Conservation (phyloP, 352 stramenopile species). For the Phytophthora citrophthora region DNA sequence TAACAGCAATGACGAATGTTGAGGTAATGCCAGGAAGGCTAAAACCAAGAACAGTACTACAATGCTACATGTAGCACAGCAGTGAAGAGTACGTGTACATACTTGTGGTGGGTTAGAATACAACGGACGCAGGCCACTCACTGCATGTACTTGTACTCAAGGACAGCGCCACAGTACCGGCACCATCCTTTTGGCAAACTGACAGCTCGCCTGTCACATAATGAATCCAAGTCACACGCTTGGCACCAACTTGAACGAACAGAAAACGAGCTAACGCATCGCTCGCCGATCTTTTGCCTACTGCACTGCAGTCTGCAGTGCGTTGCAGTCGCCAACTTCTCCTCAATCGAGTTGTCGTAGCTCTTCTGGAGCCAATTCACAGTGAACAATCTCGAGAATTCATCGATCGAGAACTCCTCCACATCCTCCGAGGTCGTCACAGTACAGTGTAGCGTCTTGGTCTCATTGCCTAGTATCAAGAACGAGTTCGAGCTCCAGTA, state of each 20-base stretch:
- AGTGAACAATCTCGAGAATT: slow-evolving; percentile 44
- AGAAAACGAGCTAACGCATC: slow-evolving; percentile 18
- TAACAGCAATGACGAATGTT: too few relatives aligned
- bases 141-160: too few relatives aligned
- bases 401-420: slow-evolving; percentile 28
- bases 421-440: slow-evolving; percentile 12
- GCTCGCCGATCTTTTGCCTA: slow-evolving; percentile 7
- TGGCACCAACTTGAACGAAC: slow-evolving; percentile 19
- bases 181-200: too few relatives aligned
- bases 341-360: slow-evolving; percentile 38
- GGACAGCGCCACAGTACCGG: too few relatives aligned
- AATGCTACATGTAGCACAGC: too few relatives aligned
- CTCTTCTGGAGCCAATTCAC: slow-evolving; percentile 83
- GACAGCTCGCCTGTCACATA: not conserved
- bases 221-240: slow-evolving; percentile 22
- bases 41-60: too few relatives aligned
- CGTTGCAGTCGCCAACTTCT: not conserved
- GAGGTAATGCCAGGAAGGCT: too few relatives aligned
- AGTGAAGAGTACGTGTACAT: too few relatives aligned
- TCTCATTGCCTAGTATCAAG: slow-evolving; percentile 65
- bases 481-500: slow-evolving; percentile 82
- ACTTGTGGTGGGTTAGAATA: too few relatives aligned
- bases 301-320: slow-evolving; percentile 2
- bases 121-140: too few relatives aligned
- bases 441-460: slow-evolving; percentile 58